Percentiles rank a stretch among this genome's conserved stretches.
Conservation (phyloP, 345 rosid species). For the Moricandia arvensis region DNA sequence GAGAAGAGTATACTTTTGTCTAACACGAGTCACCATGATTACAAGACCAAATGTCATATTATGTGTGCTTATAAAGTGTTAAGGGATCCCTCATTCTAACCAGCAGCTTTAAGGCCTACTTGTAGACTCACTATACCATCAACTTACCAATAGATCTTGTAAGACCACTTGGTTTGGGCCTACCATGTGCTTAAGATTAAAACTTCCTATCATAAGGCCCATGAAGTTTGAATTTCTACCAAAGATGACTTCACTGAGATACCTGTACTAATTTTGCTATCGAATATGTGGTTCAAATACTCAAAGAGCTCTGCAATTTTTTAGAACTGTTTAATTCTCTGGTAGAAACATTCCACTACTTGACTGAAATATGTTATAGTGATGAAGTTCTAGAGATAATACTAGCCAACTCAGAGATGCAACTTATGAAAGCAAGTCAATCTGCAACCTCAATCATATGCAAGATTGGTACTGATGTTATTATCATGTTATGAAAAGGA, state of each 20-base stretch:
- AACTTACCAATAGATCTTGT: conserved; percentile 7
- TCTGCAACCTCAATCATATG: not conserved
- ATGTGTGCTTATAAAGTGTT: conserved; percentile 6
- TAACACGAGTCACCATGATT: conserved; percentile 11
- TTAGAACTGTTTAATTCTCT: not conserved
- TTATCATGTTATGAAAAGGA: conserved; percentile 13
- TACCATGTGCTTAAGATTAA: not conserved
- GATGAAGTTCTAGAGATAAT: conserved; percentile 6
- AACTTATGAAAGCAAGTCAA: conserved; percentile 6
- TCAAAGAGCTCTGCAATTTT: not conserved
- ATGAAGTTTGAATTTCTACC: not conserved
- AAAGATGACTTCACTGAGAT: not conserved
- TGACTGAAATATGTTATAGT: not conserved
- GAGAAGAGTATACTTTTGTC: conserved; percentile 19
- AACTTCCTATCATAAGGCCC: not conserved
- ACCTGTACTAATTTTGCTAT: not conserved
- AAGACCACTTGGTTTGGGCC: conserved; percentile 18
- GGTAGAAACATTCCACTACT: not conserved
- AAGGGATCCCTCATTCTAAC: not conserved
- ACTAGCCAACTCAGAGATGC: conserved; percentile 1
- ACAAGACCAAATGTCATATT: conserved; percentile 18
- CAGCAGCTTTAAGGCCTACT: conserved; percentile 18
- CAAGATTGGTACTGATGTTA: not conserved
- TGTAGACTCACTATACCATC: conserved; percentile 11
- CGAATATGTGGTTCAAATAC: not conserved